Conservation (phyloP, 768 basidiomycete genomes). For the Phlegmacium glaucopus region DNA sequence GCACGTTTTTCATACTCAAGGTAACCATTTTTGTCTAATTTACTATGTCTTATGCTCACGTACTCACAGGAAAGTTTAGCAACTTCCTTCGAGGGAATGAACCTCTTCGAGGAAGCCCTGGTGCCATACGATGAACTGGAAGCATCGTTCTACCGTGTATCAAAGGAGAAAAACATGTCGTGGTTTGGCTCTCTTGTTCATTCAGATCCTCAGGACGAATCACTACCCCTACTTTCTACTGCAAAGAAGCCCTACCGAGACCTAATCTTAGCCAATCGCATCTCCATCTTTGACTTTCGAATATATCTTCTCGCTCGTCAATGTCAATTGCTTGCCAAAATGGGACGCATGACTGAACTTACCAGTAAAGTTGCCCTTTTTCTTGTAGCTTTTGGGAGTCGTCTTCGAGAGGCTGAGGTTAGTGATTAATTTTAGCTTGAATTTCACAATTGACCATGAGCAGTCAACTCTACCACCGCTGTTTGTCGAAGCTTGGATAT, state of each 20-base stretch:
- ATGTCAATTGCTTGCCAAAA: conserved; percentile 67
- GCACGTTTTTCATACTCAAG: conserved; percentile 95
- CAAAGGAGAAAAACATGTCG: conserved; percentile 78
- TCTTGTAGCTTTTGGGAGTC: conserved; percentile 70
- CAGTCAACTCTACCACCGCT: conserved; percentile 48
- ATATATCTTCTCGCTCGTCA: conserved; percentile 88
- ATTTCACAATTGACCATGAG: conserved; percentile 3
- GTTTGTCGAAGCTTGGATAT: conserved; percentile 93
- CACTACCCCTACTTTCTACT: conserved; percentile 72
- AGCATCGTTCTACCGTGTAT: conserved; percentile 68
- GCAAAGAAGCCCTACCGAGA: conserved; percentile 85
- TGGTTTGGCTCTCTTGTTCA: conserved; percentile 91
- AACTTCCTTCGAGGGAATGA: conserved; percentile 86
- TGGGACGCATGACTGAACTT: conserved; percentile 68
- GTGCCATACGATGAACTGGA: conserved; percentile 92
- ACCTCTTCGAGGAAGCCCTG: conserved; percentile 85
- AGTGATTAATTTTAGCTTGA: conserved; percentile 31
- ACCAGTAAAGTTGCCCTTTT: conserved; percentile 71
- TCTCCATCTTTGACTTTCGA: conserved; percentile 92
- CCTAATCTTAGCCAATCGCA: conserved; percentile 83
- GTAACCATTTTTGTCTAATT: conserved; percentile 35
- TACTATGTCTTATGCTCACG: conserved; percentile 14
- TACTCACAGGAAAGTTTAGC: conserved; percentile 84
- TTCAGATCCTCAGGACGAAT: conserved; percentile 69
- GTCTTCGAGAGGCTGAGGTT: conserved; percentile 76